Conservation (phyloP, 495 filamentous ascomycete genomes). For the Cladorrhinum samala region DNA sequence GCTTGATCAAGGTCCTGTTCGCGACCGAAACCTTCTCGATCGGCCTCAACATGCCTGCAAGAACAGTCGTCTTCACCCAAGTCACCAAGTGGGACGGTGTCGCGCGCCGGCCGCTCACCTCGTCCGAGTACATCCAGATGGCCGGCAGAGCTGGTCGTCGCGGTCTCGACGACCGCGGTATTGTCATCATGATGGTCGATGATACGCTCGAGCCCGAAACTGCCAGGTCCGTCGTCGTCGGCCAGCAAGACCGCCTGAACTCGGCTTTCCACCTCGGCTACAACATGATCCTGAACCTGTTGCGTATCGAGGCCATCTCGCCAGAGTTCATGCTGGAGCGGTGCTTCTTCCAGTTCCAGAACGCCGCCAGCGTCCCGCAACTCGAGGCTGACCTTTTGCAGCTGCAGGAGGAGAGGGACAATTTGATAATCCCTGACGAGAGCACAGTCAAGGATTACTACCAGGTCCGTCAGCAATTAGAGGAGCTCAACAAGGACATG, state of each 20-base stretch:
- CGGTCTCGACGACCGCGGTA: slow-evolving; percentile 95
- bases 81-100: slow-evolving; percentile 91
- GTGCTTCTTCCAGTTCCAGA: slow-evolving; percentile 98
- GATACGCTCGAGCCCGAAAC: slow-evolving; percentile 92
- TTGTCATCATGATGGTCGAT: slow-evolving; percentile 99
- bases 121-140: slow-evolving; percentile 98
- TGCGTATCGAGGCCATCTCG: slow-evolving; percentile 91
- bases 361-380: slow-evolving; percentile 71
- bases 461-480: slow-evolving; percentile 72
- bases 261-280: slow-evolving; percentile 98
- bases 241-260: slow-evolving; percentile 92
- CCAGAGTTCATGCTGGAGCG: slow-evolving; percentile 95
- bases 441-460: slow-evolving; percentile 87
- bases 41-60: slow-evolving; percentile 97
- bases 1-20: slow-evolving; percentile 94
- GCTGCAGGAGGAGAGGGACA: slow-evolving; percentile 63
- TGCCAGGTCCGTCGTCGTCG: slow-evolving; percentile 90
- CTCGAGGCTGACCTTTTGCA: slow-evolving; percentile 74
- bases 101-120: slow-evolving; percentile 75
- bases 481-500: slow-evolving; percentile 78
- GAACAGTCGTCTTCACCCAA: slow-evolving; percentile 96
- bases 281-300: slow-evolving; percentile 96
- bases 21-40: slow-evolving; percentile 99
- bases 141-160: slow-evolving; percentile 91
- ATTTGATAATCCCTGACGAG: slow-evolving; percentile 76